Conservation (phyloP, 768 basidiomycete genomes). For the Psilocybe sp. region DNA sequence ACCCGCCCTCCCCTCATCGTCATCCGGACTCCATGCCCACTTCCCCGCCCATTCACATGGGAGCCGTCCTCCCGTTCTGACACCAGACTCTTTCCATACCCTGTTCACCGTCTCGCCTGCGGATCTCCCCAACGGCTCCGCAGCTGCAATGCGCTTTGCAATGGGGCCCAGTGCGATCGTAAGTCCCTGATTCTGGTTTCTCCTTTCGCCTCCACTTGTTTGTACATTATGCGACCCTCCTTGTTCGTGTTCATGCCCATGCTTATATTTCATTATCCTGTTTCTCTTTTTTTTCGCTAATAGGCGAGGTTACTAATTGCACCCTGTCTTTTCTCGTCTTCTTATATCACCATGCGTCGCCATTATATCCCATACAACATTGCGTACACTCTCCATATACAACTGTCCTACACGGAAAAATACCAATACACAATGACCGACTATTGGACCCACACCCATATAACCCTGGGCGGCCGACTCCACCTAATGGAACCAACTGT, state of each 20-base stretch:
- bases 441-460: no score
- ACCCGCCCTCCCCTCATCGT: slow-evolving; percentile 40
- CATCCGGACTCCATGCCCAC: slow-evolving; percentile 22
- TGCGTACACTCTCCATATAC: no score
- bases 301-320: no score
- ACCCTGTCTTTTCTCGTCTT: no score
- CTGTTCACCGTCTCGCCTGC: slow-evolving; percentile 76
- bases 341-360: no score
- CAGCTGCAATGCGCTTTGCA: slow-evolving; percentile 70
- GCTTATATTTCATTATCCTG: no score
- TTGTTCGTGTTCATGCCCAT: neutral
- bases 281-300: no score
- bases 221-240: neutral
- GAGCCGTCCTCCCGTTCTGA: slow-evolving; percentile 46
- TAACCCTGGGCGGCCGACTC: no score
- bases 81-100: slow-evolving; percentile 70
- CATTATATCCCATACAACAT: no score
- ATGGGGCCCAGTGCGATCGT: slow-evolving; percentile 26
- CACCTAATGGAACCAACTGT: no score
- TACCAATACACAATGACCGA: no score
- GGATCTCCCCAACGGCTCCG: slow-evolving; percentile 75
- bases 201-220: neutral
- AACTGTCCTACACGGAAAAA: no score
- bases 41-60: slow-evolving; percentile 24
- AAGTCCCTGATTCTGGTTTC: slow-evolving; percentile 8